These are phyloP conservation scores for Daucus carota DNA, from an alignment of 129 eudicot species.

Conservation along the genomic window DNA sequence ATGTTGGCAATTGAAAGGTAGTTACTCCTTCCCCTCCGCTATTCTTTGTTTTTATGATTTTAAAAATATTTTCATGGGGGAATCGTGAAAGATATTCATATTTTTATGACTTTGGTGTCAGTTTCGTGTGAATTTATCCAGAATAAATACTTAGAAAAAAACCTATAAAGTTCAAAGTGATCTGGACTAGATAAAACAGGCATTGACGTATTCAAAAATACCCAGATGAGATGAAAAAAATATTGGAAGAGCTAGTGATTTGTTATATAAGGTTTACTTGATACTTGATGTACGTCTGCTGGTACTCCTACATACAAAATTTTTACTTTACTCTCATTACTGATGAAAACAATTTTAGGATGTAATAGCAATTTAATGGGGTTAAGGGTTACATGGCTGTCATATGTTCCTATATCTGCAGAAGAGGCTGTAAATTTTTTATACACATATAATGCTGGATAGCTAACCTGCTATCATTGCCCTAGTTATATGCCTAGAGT, in stretches of 20 bases:
- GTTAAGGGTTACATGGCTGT: background rate
- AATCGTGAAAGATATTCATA: background rate
- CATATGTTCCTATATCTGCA: background rate
- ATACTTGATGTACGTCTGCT: background rate
- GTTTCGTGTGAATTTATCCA: background rate
- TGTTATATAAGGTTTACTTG: background rate
- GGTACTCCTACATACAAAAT: background rate
- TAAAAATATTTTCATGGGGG: background rate
- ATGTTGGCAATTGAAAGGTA: background rate
- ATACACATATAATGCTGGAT: background rate
- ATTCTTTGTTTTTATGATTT: background rate
- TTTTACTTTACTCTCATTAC: background rate
- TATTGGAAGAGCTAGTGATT: background rate
- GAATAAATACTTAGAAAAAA: background rate
- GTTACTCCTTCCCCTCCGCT: background rate
- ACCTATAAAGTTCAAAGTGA: background rate
- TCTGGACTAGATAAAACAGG: background rate
- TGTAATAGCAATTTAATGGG: background rate
- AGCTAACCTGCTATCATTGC: background rate
- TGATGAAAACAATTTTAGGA: background rate
- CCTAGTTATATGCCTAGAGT: background rate
- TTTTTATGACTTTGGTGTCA: background rate
- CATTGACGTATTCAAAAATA: background rate
- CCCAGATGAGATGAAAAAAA: background rate
- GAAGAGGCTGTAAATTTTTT: background rate